Percentiles rank a stretch among this genome's conserved stretches.
Conservation (phyloP, 2,329 filamentous ascomycete species). For the Didymella pomorum region DNA sequence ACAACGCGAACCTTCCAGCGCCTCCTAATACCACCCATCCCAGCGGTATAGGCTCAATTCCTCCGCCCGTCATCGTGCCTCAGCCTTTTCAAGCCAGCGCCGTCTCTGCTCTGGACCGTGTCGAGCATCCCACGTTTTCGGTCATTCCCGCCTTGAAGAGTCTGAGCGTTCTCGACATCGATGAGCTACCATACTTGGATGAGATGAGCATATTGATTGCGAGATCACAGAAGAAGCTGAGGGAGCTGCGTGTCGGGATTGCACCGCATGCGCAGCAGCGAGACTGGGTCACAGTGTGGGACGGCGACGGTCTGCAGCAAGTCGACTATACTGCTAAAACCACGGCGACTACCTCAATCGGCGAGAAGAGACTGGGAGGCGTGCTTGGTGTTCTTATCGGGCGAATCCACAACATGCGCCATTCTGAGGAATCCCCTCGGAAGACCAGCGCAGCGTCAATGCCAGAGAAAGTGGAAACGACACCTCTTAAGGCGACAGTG, state of each 20-base stretch:
- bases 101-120: slow-evolving; percentile 56
- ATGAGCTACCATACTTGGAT: slow-evolving; percentile 82
- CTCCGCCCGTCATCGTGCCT: slow-evolving; percentile 44
- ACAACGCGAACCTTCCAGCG: slow-evolving; percentile 49
- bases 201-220: slow-evolving; percentile 82
- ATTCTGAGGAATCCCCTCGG: slow-evolving; percentile 39
- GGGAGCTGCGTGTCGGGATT: slow-evolving; percentile 78
- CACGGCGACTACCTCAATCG: slow-evolving; percentile 61
- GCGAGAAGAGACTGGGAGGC: slow-evolving; percentile 71
- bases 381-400: slow-evolving; percentile 74
- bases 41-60: slow-evolving; percentile 44
- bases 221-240: slow-evolving; percentile 70
- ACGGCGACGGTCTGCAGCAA: slow-evolving; percentile 68
- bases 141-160: slow-evolving; percentile 77
- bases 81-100: slow-evolving; percentile 39
- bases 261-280: slow-evolving; percentile 62
- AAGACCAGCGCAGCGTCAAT: slow-evolving; percentile 13
- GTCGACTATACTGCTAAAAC: slow-evolving; percentile 66
- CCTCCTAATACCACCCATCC: slow-evolving; percentile 50
- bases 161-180: slow-evolving; percentile 79
- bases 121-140: slow-evolving; percentile 83
- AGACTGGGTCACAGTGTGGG: slow-evolving; percentile 69
- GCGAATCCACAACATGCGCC: slow-evolving; percentile 67
- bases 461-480: slow-evolving; percentile 27
- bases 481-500: slow-evolving; percentile 30